These are phyloP conservation scores for Thalassiosira profunda DNA, from an alignment of 108 stramenopile genomes.

Conservation along the genomic window DNA sequence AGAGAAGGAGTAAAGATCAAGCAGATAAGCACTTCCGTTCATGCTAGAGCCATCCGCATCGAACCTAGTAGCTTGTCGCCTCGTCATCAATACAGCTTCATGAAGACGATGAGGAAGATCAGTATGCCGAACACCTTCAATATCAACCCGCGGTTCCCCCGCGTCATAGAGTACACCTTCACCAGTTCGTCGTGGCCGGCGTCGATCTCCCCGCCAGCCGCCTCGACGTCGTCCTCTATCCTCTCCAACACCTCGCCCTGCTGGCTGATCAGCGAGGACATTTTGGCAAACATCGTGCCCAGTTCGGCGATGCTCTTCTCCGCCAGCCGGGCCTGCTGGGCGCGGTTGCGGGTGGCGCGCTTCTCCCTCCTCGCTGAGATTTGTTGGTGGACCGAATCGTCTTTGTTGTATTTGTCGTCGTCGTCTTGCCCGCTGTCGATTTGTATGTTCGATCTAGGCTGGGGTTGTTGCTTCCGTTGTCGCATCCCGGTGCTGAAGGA, in stretches of 20 bases:
- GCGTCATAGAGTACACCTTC: constrained; percentile 76
- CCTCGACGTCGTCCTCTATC: constrained; percentile 92
- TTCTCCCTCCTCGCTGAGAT: constrained; percentile 70
- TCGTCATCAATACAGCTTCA: constrained; percentile 71
- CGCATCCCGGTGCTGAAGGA: constrained; percentile 57
- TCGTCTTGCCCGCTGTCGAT: constrained; percentile 33
- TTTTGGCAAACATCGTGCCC: constrained; percentile 80
- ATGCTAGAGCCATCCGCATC: no score
- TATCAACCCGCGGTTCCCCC: constrained; percentile 88
- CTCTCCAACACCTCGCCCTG: constrained; percentile 86
- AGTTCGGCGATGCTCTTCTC: constrained; percentile 76
- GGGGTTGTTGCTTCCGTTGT: constrained; percentile 55
- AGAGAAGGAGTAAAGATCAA: no score
- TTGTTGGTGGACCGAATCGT: constrained; percentile 52
- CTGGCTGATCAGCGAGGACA: constrained; percentile 67
- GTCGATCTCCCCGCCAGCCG: constrained; percentile 68
- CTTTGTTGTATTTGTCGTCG: constrained; percentile 46
- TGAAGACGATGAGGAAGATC: constrained; percentile 88
- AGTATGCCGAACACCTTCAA: constrained; percentile 85
- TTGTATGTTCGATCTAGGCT: constrained; percentile 11
- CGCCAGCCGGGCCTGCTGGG: constrained; percentile 75
- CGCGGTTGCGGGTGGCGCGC: constrained; percentile 71
- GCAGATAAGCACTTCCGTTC: no score
- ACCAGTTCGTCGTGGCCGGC: constrained; percentile 85
- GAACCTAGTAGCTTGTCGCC: no score